Base-by-base conservation (phyloP, 1,139 yeast genomes). In the Hansenula anomala region DNA sequence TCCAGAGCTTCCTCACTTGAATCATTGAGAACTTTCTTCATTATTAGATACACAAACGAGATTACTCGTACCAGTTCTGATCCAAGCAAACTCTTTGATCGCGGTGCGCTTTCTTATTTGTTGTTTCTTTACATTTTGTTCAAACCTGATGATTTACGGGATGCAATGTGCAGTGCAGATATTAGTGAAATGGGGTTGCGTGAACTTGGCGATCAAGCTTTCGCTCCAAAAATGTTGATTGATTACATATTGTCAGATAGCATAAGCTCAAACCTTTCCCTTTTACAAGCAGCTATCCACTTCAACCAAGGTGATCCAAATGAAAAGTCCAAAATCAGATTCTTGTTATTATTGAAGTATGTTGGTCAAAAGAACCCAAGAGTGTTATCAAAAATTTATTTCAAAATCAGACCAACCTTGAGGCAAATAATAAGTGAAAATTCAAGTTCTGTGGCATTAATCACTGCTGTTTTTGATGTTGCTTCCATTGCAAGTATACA, bases 1-100 rank as follows among this genome's bases (percentile, higher is more conserved):
- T 71, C 84, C 20, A 74, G 77, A 42, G 74, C 73, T n/a, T 63
- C 69, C 3, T 75, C 92, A 0, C 56, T 80, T 34, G 63, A 64
- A 2, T 69, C 79, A 19, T 56, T 86, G 51, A 73, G 69, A 44
- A 56, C 64, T 1, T 60, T 80, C 22, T 71, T 82, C 53, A 67
- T 65, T 34, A 59, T 71, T 15, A 64, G 81, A 45, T 72, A 71
- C 30, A 53, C 55, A 30, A 66, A 68, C 35, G 59, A 51, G 19
- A 18, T 36, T 24, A 26, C 34, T 23, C 39, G 40, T 11, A 30
- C 39, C 11, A n/a, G 33, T 3, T 12, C 23, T 3, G 28, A 26
- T 28, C 38, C 39, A 23, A 41, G 29, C 17, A 6, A 25, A 4
- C 31, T 30, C n/a, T 37, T 48, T 15, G 49, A 52, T 32, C 47